A percentile compares a stretch with the other conserved stretches of the same genome.
Conservation (phyloP, 2,329 filamentous ascomycete genomes). For the Cadophora luteo-olivacea region DNA sequence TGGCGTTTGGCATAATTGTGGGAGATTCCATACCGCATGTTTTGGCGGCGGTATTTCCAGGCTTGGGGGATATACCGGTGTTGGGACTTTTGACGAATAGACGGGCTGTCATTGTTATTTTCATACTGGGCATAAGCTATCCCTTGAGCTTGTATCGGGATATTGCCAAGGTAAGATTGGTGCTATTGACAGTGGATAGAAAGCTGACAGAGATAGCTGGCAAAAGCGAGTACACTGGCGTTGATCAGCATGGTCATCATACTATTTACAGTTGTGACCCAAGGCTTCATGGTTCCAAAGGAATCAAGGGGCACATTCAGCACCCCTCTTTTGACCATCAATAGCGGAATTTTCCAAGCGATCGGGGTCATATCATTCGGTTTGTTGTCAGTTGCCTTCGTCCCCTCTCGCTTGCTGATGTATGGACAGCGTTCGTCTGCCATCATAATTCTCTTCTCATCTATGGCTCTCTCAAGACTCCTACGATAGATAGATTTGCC, state of each 20-base stretch:
- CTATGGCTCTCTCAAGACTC: slow-evolving; percentile 92
- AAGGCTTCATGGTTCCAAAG: slow-evolving; percentile 76
- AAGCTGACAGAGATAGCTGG: slow-evolving; percentile 64
- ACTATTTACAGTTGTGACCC: slow-evolving; percentile 83
- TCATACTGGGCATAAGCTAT: slow-evolving; percentile 85
- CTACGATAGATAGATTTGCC: slow-evolving; percentile 94
- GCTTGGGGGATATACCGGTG: slow-evolving; percentile 73
- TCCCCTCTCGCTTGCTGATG: slow-evolving; percentile 41
- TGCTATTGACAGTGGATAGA: background rate
- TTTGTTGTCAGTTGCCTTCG: slow-evolving; percentile 49
- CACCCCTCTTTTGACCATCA: slow-evolving; percentile 76
- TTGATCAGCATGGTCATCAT: slow-evolving; percentile 94
- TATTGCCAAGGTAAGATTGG: slow-evolving; percentile 81
- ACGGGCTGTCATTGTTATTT: slow-evolving; percentile 84
- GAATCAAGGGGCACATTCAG: slow-evolving; percentile 76
- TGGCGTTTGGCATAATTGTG: slow-evolving; percentile 96
- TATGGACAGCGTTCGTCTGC: slow-evolving; percentile 64
- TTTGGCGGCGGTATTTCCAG: slow-evolving; percentile 80
- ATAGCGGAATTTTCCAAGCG: slow-evolving; percentile 89
- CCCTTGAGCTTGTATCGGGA: slow-evolving; percentile 93
- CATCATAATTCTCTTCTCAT: slow-evolving; percentile 98
- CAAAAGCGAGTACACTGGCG: slow-evolving; percentile 93
- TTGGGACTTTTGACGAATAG: slow-evolving; percentile 84
- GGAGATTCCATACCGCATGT: slow-evolving; percentile 97
- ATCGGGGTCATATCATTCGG: slow-evolving; percentile 98